Evolutionary conservation across 2,329 filamentous ascomycete genomes (phyloP).

Genomic region (Neonectria magnoliae): DNA sequence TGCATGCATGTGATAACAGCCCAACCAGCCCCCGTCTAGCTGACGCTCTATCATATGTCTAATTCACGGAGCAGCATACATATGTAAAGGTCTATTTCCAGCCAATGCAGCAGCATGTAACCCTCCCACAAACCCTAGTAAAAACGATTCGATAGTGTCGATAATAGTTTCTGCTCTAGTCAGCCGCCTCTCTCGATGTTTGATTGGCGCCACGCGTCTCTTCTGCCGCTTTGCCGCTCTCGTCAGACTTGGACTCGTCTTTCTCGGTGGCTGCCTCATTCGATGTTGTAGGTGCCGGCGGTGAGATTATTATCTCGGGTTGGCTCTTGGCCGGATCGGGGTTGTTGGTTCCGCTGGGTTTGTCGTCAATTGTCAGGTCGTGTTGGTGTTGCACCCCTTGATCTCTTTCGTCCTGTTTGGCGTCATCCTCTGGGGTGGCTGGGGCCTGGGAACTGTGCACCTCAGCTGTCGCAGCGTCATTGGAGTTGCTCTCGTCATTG

Average conservation of each 20-base stretch:
- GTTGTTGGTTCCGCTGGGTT: neutral
- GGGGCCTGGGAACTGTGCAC: neutral
- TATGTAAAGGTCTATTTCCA: neutral
- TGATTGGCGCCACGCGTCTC: constrained; percentile 20
- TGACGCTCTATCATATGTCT: neutral
- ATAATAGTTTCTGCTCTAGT: neutral
- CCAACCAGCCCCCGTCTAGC: neutral
- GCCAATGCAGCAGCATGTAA: neutral
- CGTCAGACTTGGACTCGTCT: neutral
- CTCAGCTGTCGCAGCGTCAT: constrained; percentile 20
- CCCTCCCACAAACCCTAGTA: neutral
- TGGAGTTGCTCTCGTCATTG: constrained; percentile 37
- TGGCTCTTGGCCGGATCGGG: neutral
- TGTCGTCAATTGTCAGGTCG: neutral
- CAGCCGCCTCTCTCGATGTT: neutral
- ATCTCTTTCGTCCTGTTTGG: neutral
- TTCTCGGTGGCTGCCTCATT: neutral
- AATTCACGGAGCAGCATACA: neutral
- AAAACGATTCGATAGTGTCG: neutral
- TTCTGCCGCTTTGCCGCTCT: constrained; percentile 3
- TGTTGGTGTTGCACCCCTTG: neutral
- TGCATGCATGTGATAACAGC: constrained; percentile 4
- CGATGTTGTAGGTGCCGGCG: neutral
- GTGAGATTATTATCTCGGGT: constrained; percentile 12
- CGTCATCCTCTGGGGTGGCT: neutral